A percentile compares a stretch with the other conserved stretches of the same genome.
Evolutionary conservation across 2,329 filamentous ascomycete species (phyloP).

Genomic region (Monilinia polystroma): DNA sequence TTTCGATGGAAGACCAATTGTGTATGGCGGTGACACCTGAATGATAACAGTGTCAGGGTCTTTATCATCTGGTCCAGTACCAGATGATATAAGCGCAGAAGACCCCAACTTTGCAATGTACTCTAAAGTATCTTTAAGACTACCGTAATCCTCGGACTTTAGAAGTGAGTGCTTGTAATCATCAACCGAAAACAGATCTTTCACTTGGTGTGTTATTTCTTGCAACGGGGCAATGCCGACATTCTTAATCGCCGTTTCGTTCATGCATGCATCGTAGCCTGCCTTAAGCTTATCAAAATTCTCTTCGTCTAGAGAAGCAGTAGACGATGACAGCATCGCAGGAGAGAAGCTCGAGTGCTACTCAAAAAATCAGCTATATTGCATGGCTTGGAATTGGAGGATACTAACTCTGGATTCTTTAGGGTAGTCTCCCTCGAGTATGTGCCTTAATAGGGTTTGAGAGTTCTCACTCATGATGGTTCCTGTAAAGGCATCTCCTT

Average conservation of each 20-base stretch:
- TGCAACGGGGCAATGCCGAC: constrained; percentile 56
- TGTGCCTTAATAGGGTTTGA: constrained; percentile 58
- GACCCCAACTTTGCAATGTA: constrained; percentile 50
- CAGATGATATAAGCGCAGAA: constrained; percentile 39
- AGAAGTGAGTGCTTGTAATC: constrained; percentile 24
- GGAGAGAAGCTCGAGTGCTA: constrained; percentile 53
- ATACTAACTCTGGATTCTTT: constrained; percentile 41
- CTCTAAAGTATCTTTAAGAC: constrained; percentile 48
- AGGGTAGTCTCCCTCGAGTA: constrained; percentile 59
- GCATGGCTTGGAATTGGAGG: constrained; percentile 20
- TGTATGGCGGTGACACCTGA: constrained; percentile 46
- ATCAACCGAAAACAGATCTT: constrained; percentile 45
- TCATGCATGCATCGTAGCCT: constrained; percentile 64
- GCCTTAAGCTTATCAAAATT: constrained; percentile 67
- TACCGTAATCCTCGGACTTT: constrained; percentile 37
- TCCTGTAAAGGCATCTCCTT: constrained; percentile 58
- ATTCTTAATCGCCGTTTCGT: constrained; percentile 56
- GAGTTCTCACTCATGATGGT: constrained; percentile 61
- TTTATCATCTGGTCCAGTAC: constrained; percentile 42
- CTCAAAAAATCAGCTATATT: constrained; percentile 23
- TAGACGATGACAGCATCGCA: constrained; percentile 40
- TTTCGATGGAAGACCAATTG: constrained; percentile 60
- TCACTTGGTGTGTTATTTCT: constrained; percentile 54
- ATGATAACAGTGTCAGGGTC: constrained; percentile 49
- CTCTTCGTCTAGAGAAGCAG: constrained; percentile 51